phyloP scores from a whole-genome alignment of 2,329 filamentous ascomycete genomes.

The Diaporthe sp. region DNA sequence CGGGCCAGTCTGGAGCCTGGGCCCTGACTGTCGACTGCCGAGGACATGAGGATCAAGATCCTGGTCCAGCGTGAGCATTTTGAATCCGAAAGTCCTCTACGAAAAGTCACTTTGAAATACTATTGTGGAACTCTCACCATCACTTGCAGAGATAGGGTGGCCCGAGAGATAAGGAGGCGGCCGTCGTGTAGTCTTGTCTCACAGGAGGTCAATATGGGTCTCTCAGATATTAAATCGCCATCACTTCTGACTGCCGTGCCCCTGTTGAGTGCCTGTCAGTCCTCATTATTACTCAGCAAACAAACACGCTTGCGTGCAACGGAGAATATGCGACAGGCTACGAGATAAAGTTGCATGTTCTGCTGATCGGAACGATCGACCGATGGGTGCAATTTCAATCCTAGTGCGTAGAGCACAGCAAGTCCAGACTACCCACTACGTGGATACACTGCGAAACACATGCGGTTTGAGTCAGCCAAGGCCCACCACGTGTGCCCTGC shows the following conservation, averaged over 20 bases:
- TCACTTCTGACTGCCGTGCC: background rate
- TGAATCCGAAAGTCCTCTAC: background rate
- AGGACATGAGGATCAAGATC: background rate
- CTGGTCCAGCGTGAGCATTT: background rate
- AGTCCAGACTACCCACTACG: background rate
- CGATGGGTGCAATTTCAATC: background rate
- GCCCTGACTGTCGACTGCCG: background rate
- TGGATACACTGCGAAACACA: background rate
- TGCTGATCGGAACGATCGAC: conserved; percentile 4
- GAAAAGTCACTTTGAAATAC: background rate
- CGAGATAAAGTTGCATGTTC: conserved; percentile 12
- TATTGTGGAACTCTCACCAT: background rate
- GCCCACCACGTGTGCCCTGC: conserved; percentile 14
- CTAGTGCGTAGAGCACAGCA: background rate
- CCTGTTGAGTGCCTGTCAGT: background rate
- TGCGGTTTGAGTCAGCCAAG: conserved; percentile 11
- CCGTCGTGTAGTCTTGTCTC: background rate
- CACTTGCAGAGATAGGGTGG: background rate
- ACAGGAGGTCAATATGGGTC: background rate
- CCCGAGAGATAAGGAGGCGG: background rate
- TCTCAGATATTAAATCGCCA: background rate
- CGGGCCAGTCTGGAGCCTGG: background rate
- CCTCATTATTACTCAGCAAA: background rate
- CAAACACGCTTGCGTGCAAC: background rate
- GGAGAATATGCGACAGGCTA: conserved; percentile 1